Evolutionary conservation across 495 filamentous ascomycete genomes (phyloP), one percentile per base, ranked within the genome.

Genomic region (Neohortaea acidophila): DNA sequence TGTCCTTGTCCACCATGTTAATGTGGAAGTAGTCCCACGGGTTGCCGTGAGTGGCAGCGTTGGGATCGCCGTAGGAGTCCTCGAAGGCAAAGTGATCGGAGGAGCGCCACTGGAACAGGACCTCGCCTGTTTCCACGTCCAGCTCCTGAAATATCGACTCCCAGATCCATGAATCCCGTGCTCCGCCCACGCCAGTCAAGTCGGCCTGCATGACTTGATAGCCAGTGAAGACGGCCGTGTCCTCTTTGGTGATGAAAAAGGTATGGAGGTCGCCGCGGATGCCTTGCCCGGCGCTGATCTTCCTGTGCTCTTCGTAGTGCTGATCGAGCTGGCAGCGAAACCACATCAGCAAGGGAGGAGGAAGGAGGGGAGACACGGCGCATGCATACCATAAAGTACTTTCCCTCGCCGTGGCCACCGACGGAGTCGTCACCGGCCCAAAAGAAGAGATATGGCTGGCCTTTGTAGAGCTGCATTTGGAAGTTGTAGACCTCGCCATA

Each of bases 241-340:
- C 42, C 12, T 43, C 34, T 9, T 33, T 15, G 11, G 47, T 49
- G 25, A 52, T 41, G 20, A 26, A 19, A 26, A 52, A 52, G 7
- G 38, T 28, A 33, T 52, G 49, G 17, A 52, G 35, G 20, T 52
- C 49, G 14, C 34, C 41, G 27, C 33, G 13, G 4, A 48, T 28
- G 15, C 30, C 41, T 36, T 59, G 48, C 34, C 51, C 58, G 11
- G 56, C 64, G 17, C 21, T 43, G 46, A 70, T 47, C 26, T 49
- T 59, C 44, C 65, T 64, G 8, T 51, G 51, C 39, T 63, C 58
- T 25, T 62, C 57, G 38, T 73, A 71, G 20, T 62, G 54, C 8
- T 59, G 54, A 44, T 72, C 63, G 3, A 73, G 51, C 64, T 69
- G 34, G 32, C n/a, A n/a, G n/a, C n/a, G n/a, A n/a, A n/a, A n/a